Evolutionary conservation across 2,329 filamentous ascomycete genomes (phyloP), one percentile per base, ranked within the genome.

Genomic region (Thermoascus crustaceus): DNA sequence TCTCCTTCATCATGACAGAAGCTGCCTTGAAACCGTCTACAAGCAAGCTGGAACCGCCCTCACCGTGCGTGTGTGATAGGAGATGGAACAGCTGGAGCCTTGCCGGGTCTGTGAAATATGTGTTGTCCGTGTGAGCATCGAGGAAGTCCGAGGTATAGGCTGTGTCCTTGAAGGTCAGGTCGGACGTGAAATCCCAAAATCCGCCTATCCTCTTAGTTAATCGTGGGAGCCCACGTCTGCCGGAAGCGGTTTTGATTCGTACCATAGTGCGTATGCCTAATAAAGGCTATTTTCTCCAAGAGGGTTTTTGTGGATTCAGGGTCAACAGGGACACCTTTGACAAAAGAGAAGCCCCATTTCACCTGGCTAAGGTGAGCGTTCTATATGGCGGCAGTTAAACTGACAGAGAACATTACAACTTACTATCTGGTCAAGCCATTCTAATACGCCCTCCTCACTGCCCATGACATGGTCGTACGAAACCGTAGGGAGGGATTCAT

Each of bases 31-130:
- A 94, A 1, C 85, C 88, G 57, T 98, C 91, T 0, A 94, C 82
- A 1, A 98, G 76, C 0, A 93, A 68, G 0, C 82, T 88, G 34
- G 78, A 70, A 4, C 91, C 91, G 7, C 89, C 91, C 7, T 47
- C 38, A 7, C 67, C 39, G 47, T 61, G 38, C 5, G 78, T 81
- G 57, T 93, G 85, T 0, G 85, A 91, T 18, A 96, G 73, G 30
- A 95, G 69, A 55, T 98, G 91, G 60, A 98, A 93, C 17, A 91
- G 79, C 58, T 98, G 91, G 21, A 98, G 72, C 7, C 89, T 86
- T 2, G 85, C 80, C 0, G 91, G 89, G 44, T 96, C 89, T 14
- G 78, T 87, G 64, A 96, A 96, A 61, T 98, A 96, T 1, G 89
- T 94, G 5, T 78, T 96, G 63, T 98, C 91, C 1, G 89, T 96